Evolutionary conservation across 2,329 filamentous ascomycete genomes (phyloP), one percentile per base, ranked within the genome.

Genomic region (Colletotrichum cereale): DNA sequence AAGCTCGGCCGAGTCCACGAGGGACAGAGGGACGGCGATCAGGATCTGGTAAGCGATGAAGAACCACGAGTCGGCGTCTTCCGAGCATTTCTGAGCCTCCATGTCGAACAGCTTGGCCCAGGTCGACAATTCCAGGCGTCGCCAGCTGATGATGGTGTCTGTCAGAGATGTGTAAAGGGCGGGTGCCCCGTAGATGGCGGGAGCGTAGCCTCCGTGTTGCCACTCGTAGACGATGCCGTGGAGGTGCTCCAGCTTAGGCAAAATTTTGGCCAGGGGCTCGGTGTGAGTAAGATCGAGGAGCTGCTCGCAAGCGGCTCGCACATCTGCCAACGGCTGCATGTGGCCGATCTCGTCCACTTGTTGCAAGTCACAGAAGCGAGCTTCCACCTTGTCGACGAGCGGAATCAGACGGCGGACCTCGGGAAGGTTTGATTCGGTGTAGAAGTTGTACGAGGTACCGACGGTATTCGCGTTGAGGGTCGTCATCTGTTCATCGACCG

Each of bases 1-100:
- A 68, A 97, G 82, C 57, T 91, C 88, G 1, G 85, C 86, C 31
- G 87, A 86, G 67, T 89, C 86, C 0, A 88, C 84, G 72, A 96
- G 86, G 26, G 89, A 87, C 65, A 93, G 85, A 0, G 95, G 92
- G 12, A 91, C 92, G 3, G 91, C 92, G 75, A 99, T 88, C 52
- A 97, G 89, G 5, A 92, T 94, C 80, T 98, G 94, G 77, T 98
- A 99, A 1, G 96, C 95, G 71, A 98, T 88, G 76, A 98, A 99
- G 92, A 95, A 99, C 96, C 96, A 99, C 21, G 92, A 92, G 76
- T 91, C 91, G 2, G 96, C 95, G 77, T 94, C 92, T 60, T 93
- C 88, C 29, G 91, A 86, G 76, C 91, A 95, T 76, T 92, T 94
- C 64, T 89, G 86, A 47, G 90, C 87, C 80, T 99, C 96, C 79